These are phyloP conservation scores for Penicillium manginii DNA, from an alignment of 495 filamentous ascomycete genomes.

Conservation along the genomic window DNA sequence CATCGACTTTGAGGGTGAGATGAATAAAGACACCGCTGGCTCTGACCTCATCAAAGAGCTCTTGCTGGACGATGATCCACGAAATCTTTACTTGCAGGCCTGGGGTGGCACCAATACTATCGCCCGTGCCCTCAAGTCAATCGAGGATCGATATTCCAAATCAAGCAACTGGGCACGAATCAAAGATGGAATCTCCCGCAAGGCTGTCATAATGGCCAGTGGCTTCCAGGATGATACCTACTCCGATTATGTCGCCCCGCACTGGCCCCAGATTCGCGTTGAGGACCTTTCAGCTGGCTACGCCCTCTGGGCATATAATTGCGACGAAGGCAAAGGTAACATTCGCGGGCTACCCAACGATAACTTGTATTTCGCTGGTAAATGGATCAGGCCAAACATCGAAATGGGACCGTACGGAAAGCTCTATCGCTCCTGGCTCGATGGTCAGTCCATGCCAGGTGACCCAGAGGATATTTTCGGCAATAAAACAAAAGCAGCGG, in stretches of 20 bases:
- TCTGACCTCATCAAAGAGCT: constrained; percentile 10
- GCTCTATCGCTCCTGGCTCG: constrained; percentile 35
- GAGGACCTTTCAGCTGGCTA: constrained; percentile 25
- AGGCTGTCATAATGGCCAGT: constrained; percentile 19
- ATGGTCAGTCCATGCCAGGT: constrained; percentile 22
- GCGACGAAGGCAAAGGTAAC: constrained; percentile 13
- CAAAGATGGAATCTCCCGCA: constrained; percentile 38
- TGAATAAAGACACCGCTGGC: constrained; percentile 13
- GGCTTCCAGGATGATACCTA: constrained; percentile 45
- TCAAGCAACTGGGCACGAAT: constrained; percentile 13
- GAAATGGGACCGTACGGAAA: constrained; percentile 43
- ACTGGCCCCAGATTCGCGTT: constrained; percentile 39
- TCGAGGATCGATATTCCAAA: constrained; percentile 24
- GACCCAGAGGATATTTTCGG: constrained; percentile 27
- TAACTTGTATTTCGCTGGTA: constrained; percentile 37
- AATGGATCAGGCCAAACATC: constrained; percentile 43
- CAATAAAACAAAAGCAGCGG: constrained; percentile 5
- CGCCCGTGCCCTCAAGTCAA: constrained; percentile 37
- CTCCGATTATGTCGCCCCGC: constrained; percentile 42
- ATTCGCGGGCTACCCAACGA: constrained; percentile 39
- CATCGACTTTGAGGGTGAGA: constrained; percentile 20
- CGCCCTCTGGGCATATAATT: constrained; percentile 37
- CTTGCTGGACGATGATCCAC: constrained; percentile 13
- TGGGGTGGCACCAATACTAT: constrained; percentile 50
- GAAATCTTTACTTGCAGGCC: constrained; percentile 16